These are phyloP conservation scores for Cinnamomum micranthum DNA, from an alignment of 164 flowering plant genomes.

Conservation along the genomic window DNA sequence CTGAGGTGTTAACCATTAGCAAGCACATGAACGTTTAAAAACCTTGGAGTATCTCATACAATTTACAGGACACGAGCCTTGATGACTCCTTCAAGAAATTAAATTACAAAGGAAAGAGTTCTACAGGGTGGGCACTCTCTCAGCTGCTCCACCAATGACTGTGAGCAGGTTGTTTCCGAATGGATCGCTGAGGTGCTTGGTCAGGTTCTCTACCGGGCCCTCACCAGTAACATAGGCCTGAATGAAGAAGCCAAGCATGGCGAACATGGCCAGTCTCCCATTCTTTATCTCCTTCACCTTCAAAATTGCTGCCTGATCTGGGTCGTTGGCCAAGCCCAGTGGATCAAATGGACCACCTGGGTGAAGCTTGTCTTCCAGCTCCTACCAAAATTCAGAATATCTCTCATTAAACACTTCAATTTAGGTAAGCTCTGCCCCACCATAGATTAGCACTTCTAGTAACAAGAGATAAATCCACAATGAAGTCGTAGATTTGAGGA, in stretches of 20 bases:
- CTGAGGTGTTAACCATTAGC: background rate
- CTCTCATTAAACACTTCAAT: background rate
- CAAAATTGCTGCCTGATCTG: conserved; percentile 80
- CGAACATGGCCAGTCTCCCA: conserved; percentile 96
- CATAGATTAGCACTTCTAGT: too few species aligned
- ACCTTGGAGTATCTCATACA: conserved; percentile 8
- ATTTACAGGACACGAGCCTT: conserved; percentile 9
- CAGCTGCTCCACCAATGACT: conserved; percentile 64
- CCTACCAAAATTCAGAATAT: conserved; percentile 24
- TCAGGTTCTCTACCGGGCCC: conserved; percentile 93
- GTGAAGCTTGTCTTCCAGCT: conserved; percentile 87
- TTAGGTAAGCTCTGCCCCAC: background rate
- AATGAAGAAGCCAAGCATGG: conserved; percentile 94
- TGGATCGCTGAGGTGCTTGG: conserved; percentile 90
- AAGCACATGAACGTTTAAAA: background rate
- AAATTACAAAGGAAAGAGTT: background rate
- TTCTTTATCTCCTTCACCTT: conserved; percentile 99
- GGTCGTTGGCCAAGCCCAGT: conserved; percentile 79
- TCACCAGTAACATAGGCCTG: conserved; percentile 97
- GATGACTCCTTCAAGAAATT: background rate
- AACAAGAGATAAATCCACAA: too few species aligned
- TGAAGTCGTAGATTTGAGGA: too few species aligned
- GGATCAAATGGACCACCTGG: conserved; percentile 98
- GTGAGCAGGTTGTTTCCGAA: conserved; percentile 98
- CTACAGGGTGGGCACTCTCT: conserved; percentile 78